These are phyloP conservation scores for Malassezia yamatoensis DNA, from an alignment of 1,284 basidiomycete species.

Conservation along the genomic window DNA sequence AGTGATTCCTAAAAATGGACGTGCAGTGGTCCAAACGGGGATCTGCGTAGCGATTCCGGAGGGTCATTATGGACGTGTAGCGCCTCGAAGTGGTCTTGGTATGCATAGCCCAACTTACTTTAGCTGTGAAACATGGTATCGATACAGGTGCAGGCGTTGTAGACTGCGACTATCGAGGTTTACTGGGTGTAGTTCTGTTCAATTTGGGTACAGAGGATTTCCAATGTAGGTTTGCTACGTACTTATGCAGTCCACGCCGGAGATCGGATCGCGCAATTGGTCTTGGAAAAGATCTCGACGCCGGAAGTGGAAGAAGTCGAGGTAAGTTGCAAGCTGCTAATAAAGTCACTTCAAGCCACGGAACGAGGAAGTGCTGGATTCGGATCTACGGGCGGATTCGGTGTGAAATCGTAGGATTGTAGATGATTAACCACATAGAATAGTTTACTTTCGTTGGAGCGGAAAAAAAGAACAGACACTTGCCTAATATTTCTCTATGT, in stretches of 20 bases:
- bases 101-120: slow-evolving; percentile 26
- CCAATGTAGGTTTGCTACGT: slow-evolving; percentile 46
- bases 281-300: slow-evolving; percentile 79
- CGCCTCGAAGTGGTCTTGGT: slow-evolving; percentile 88
- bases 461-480: background rate
- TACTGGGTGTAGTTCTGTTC: slow-evolving; percentile 86
- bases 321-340: slow-evolving; percentile 49
- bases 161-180: slow-evolving; percentile 88
- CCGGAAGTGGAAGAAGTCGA: slow-evolving; percentile 76
- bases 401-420: background rate
- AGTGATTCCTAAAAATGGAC: slow-evolving; percentile 53
- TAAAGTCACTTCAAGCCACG: slow-evolving; percentile 70
- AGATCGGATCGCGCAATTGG: slow-evolving; percentile 86
- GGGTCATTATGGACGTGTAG: slow-evolving; percentile 90
- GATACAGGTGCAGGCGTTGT: slow-evolving; percentile 93
- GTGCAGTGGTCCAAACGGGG: slow-evolving; percentile 79
- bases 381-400: slow-evolving; percentile 71
- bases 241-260: slow-evolving; percentile 64
- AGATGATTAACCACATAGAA: no score
- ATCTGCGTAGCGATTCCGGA: slow-evolving; percentile 81
- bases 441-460: background rate
- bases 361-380: slow-evolving; percentile 77
- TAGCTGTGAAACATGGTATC: slow-evolving; percentile 92
- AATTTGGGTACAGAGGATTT: slow-evolving; percentile 77
- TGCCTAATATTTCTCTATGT: background rate